Evolutionary conservation across 768 basidiomycete genomes (phyloP).

Genomic region (Coprinopsis sp.): DNA sequence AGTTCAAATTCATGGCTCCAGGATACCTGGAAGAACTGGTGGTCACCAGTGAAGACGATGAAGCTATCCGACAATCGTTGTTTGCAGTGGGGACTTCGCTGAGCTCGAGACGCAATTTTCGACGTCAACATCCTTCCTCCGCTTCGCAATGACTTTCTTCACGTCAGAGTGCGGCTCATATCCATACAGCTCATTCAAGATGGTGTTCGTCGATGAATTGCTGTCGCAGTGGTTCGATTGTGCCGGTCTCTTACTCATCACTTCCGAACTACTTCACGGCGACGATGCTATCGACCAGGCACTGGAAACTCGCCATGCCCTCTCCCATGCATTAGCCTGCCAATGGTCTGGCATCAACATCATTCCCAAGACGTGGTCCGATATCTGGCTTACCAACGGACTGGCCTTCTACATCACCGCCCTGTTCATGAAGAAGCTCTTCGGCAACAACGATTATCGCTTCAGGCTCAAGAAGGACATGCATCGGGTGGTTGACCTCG

Average conservation of each 20-base stretch:
- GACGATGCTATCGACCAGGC: constrained; percentile 92
- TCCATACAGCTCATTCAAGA: constrained; percentile 91
- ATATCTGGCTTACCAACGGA: constrained; percentile 96
- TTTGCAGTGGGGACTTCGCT: constrained; percentile 91
- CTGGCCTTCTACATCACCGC: constrained; percentile 87
- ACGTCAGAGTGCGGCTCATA: constrained; percentile 91
- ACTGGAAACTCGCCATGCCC: constrained; percentile 79
- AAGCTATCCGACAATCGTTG: constrained; percentile 74
- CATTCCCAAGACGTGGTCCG: constrained; percentile 87
- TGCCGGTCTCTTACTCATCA: constrained; percentile 76
- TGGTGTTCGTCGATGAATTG: constrained; percentile 90
- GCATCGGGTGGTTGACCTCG: constrained; percentile 83
- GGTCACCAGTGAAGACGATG: constrained; percentile 39
- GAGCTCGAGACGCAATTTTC: constrained; percentile 73
- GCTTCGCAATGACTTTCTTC: constrained; percentile 90
- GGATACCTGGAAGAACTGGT: constrained; percentile 68
- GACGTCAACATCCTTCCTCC: constrained; percentile 69
- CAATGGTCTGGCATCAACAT: constrained; percentile 99
- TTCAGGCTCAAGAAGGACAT: constrained; percentile 96
- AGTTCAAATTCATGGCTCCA: constrained; percentile 94
- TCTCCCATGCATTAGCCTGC: constrained; percentile 85
- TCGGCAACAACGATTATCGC: constrained; percentile 97
- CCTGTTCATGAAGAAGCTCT: constrained; percentile 76
- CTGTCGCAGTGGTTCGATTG: constrained; percentile 78
- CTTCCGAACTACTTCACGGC: constrained; percentile 78